Evolutionary conservation across 441 rosid species (phyloP), one percentile per base, ranked within the genome.

Genomic region (Lepidium campestre): DNA sequence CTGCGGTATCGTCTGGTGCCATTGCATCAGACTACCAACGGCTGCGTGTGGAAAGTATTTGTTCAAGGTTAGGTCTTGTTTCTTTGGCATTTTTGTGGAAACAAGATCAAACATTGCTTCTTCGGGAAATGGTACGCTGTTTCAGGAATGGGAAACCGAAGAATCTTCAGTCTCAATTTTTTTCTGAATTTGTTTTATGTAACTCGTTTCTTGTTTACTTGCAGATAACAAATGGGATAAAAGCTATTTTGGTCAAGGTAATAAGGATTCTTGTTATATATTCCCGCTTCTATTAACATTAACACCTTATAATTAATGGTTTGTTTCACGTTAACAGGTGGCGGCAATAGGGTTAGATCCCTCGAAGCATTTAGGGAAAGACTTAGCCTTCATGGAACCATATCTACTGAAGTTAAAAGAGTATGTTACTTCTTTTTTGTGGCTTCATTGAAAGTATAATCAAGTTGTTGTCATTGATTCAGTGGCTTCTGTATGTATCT

Each of bases 21-120:
- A 91, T 94, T 75, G 97, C 97, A 54, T 94, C 97, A 17, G 96
- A 94, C 65, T 94, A 91, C 74, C 99, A 94, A 64, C 80, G 99
- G 77, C 78, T 91, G 69, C 85, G 97, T 25, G 97, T 94, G 69
- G 99, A 94, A 79, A 88, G 85, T 81, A 85, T 94, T 74, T 94
- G 99, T 81, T 94, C 97, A 70, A 83, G 97, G 87, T 82, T 94
- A 85, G 97, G 97, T 75, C 93, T 94, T 77, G 92, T 94, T 80
- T 91, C 99, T 81, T 82, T 94, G 72, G 96, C 92, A 74, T 91
- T 78, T 84, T 83, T 94, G 80, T 94, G 97, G 99, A 94, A 85
- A 85, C 97, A 91, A 74, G 96, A 94, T 82, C 99, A 91, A 80
- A 84, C 97, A 2, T 35, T 86, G 77, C 97, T 94, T 75, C 96